These are phyloP conservation scores for Phytophthora cactorum DNA, from an alignment of 352 stramenopile genomes.

Conservation along the genomic window DNA sequence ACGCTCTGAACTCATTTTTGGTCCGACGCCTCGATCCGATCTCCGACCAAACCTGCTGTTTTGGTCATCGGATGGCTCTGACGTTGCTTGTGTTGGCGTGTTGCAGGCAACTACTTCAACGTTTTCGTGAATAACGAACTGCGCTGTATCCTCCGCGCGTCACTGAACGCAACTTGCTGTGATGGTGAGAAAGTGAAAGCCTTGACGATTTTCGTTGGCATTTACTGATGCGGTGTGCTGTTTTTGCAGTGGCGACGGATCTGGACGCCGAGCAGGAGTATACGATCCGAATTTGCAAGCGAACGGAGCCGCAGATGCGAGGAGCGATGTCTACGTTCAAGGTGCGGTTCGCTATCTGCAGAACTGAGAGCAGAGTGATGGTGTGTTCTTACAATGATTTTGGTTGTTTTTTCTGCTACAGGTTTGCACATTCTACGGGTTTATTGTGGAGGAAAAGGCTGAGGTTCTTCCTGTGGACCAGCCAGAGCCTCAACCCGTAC, in stretches of 20 bases:
- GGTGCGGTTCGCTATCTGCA: conserved; percentile 23
- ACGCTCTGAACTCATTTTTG: conserved; percentile 54
- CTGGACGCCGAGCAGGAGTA: conserved; percentile 61
- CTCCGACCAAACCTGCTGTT: conserved; percentile 23
- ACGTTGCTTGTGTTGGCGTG: conserved; percentile 3
- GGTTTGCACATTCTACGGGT: conserved; percentile 91
- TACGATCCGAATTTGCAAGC: conserved; percentile 77
- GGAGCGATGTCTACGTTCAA: conserved; percentile 89
- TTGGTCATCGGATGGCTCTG: conserved; percentile 10
- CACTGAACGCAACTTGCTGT: conserved; percentile 78
- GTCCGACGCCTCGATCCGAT: conserved; percentile 26
- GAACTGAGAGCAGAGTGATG: not conserved
- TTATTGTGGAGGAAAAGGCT: conserved; percentile 76
- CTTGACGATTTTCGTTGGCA: not conserved
- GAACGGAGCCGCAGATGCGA: conserved; percentile 86
- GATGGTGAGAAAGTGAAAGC: conserved; percentile 51
- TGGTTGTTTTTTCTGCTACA: conserved; percentile 21
- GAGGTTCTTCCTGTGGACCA: conserved; percentile 62
- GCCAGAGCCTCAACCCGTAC: conserved; percentile 38
- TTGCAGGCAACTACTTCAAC: conserved; percentile 88
- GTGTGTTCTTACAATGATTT: not conserved
- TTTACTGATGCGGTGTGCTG: conserved; percentile 13
- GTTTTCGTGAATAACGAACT: conserved; percentile 83
- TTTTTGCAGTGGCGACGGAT: conserved; percentile 60
- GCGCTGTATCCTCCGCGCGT: conserved; percentile 78